A percentile compares a stretch with the other conserved stretches of the same genome.
Conservation (phyloP, 164 flowering plant species). For the Tinospora cordifolia region DNA sequence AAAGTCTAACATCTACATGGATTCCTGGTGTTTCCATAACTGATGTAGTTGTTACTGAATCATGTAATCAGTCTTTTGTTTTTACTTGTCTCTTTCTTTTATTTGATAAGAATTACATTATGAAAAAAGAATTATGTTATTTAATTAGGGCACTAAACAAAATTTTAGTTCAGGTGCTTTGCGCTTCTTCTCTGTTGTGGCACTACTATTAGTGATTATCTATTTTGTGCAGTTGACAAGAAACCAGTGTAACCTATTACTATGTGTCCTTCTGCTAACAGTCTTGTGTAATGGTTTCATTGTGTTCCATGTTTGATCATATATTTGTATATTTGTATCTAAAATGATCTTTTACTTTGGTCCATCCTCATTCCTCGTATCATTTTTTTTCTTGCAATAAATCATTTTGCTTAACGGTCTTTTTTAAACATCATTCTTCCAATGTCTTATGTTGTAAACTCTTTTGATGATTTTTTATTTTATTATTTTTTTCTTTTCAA, state of each 20-base stretch:
- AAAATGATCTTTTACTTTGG: neutral
- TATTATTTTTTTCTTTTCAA: too few relatives aligned
- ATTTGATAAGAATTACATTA: too few relatives aligned
- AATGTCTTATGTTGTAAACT: neutral
- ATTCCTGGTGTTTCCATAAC: too few relatives aligned
- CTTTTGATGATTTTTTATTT: conserved; percentile 2
- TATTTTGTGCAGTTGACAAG: neutral
- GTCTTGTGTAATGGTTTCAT: neutral
- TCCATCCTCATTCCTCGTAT: neutral
- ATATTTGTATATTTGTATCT: neutral
- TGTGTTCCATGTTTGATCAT: too few relatives aligned
- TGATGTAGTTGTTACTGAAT: too few relatives aligned
- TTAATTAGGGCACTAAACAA: neutral
- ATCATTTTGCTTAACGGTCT: neutral
- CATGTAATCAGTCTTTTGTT: too few relatives aligned
- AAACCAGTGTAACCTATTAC: neutral
- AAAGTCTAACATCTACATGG: too few relatives aligned
- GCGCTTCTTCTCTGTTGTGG: neutral
- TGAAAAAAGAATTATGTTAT: neutral
- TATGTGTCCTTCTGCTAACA: neutral
- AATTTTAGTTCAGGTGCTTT: neutral
- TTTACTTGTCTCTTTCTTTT: too few relatives aligned
- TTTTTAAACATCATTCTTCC: neutral
- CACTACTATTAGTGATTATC: neutral
- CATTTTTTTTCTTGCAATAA: neutral